phyloP scores from a whole-genome alignment of 768 basidiomycete genomes.

The Russula lepida region DNA sequence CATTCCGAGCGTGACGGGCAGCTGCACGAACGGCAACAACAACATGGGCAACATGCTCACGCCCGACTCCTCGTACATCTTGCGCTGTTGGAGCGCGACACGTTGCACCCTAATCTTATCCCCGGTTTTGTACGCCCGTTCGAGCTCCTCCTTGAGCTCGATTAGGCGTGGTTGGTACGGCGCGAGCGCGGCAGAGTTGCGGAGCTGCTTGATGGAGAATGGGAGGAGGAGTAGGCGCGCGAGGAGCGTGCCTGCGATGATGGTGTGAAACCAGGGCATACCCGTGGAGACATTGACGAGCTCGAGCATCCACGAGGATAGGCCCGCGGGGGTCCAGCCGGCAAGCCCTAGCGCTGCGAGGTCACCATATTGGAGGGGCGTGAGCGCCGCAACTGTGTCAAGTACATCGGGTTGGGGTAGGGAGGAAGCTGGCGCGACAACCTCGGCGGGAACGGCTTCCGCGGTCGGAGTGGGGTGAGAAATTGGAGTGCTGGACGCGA shows the following conservation, averaged over 20 bases:
- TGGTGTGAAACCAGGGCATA: constrained; percentile 80
- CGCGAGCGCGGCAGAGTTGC: constrained; percentile 50
- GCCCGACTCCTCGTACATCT: constrained; percentile 55
- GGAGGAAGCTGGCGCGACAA: neutral
- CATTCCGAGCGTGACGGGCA: constrained; percentile 68
- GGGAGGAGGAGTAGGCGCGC: constrained; percentile 58
- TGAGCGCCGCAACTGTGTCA: constrained; percentile 8
- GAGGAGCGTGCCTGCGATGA: constrained; percentile 53
- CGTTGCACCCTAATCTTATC: constrained; percentile 38
- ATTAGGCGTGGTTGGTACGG: constrained; percentile 53
- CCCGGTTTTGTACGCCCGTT: constrained; percentile 25
- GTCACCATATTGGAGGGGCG: constrained; percentile 63
- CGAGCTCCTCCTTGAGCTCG: constrained; percentile 43
- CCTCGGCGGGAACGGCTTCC: neutral
- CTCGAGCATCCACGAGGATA: constrained; percentile 57
- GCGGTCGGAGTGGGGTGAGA: neutral
- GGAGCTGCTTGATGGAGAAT: constrained; percentile 46
- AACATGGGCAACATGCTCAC: constrained; percentile 51
- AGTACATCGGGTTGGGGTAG: neutral
- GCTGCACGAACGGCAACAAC: constrained; percentile 54
- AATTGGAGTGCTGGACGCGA: neutral
- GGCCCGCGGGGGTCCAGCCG: constrained; percentile 55
- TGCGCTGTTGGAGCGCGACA: constrained; percentile 37
- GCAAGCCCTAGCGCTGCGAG: constrained; percentile 58
- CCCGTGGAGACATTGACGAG: constrained; percentile 58